Evolutionary conservation across 192 early-diverging fungal genomes (phyloP).

Genomic region (Oehlia diaphana): DNA sequence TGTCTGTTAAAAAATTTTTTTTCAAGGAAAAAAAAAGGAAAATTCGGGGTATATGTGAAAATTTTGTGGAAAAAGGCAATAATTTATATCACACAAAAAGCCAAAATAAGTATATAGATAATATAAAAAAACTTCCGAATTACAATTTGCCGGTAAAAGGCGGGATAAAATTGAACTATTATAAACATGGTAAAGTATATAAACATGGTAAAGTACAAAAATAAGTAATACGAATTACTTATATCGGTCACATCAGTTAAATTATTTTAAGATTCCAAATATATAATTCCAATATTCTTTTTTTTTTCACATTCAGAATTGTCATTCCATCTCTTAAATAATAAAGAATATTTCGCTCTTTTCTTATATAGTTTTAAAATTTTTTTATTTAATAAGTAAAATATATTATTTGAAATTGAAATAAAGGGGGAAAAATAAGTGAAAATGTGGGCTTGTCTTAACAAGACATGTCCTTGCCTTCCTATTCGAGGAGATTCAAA

Average conservation of each 20-base stretch:
- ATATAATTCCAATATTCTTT: too few species aligned
- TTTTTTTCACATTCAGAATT: too few species aligned
- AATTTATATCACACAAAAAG: background rate
- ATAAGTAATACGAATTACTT: background rate
- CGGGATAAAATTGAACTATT: background rate
- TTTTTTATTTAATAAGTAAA: background rate
- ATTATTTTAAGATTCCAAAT: background rate
- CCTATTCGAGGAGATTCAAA: constrained; percentile 8
- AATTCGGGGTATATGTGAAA: background rate
- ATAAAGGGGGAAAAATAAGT: background rate
- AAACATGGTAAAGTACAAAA: too few species aligned
- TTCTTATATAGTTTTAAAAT: background rate
- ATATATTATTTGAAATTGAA: background rate
- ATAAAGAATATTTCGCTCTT: too few species aligned
- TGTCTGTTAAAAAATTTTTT: background rate
- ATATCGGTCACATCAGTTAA: background rate
- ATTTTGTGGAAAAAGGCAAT: background rate
- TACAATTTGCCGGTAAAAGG: too few species aligned
- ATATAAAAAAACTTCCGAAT: too few species aligned
- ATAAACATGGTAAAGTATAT: too few species aligned
- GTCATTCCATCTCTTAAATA: too few species aligned
- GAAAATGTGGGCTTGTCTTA: constrained; percentile 26
- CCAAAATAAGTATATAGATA: too few species aligned
- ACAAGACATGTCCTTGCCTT: constrained; percentile 28
- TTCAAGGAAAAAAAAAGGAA: background rate